phyloP scores from a whole-genome alignment of 257 asterid species.

The Solanum boliviense region DNA sequence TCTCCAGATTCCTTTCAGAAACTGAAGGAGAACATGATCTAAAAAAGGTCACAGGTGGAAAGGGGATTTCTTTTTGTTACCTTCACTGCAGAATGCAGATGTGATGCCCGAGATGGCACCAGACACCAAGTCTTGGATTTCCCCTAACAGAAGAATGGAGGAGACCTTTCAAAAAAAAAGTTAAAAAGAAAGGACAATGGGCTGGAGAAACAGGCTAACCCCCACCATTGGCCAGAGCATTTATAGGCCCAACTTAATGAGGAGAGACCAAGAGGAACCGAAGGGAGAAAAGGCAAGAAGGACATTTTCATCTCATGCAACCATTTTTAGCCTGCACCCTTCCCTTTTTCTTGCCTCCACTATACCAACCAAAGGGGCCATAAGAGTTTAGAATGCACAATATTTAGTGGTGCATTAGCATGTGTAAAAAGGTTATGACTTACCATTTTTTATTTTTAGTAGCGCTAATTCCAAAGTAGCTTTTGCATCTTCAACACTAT shows the following conservation, averaged over 20 bases:
- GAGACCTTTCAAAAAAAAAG: not conserved
- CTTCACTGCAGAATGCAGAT: not conserved
- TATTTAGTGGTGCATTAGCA: not conserved
- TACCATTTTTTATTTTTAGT: slow-evolving; percentile 59
- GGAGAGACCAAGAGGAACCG: not conserved
- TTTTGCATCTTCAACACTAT: slow-evolving; percentile 90
- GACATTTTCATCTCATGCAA: not conserved
- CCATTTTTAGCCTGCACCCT: not conserved
- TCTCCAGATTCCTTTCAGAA: not conserved
- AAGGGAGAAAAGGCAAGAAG: not conserved
- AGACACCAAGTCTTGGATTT: not conserved
- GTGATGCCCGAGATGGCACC: not conserved
- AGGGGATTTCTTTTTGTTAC: not conserved
- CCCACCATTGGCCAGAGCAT: not conserved
- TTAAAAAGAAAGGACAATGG: not conserved
- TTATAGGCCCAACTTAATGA: not conserved
- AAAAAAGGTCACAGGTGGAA: not conserved
- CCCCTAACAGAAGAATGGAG: not conserved
- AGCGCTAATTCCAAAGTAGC: slow-evolving; percentile 83
- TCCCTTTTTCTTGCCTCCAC: not conserved
- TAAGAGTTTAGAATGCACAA: not conserved
- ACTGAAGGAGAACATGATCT: not conserved
- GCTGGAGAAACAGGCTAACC: not conserved
- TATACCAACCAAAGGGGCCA: not conserved
- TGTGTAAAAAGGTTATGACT: not conserved